Base-by-base conservation (phyloP, 2,329 filamentous ascomycete genomes). In the Neoscytalidium dimidiatum region DNA sequence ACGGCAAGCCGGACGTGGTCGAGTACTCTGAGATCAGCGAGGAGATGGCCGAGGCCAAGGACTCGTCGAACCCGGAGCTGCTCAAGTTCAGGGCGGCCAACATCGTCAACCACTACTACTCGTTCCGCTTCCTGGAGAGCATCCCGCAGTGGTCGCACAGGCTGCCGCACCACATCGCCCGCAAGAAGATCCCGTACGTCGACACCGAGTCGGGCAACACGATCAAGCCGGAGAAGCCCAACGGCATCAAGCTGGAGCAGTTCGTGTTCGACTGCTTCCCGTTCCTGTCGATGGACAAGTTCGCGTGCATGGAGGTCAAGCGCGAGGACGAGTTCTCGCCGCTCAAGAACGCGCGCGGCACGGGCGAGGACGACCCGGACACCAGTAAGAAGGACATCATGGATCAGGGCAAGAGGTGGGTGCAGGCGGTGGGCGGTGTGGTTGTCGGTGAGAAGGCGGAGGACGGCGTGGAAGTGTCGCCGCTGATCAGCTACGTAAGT, bases 61-160 rank as follows among this genome's bases (percentile, higher is more conserved):
- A 99, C 75, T 80, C 90, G 63, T 91, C 91, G 79, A 89, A 97
- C 73, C 83, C 87, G 3, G 89, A 87, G 65, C 84, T 97, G 62
- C 89, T 99, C 76, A 96, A 94, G 81, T 98, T 97, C 88, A 91
- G 95, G 68, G 94, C 95, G 65, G 95, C 94, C 74, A 99, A 99
- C 84, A 99, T 99, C 72, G 95, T 99, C 82, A 99, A 99, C 85
- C 95, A 99, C 85, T 99, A 98, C 87, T 99, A 99, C 84, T 96
- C 92, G 52, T 94, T 94, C 84, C 83, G 86, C 70, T 98, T 97
- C 86, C 86, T 99, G 56, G 91, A 97, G 78, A 90, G 88, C 68
- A 97, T 97, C 71, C 93, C 95, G 65, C 82, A 88, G 71, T 97
- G 92, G 92, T 88, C 87, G 19, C 85, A 93, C 81, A 88, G 90